Evolutionary conservation across 2,329 filamentous ascomycete genomes (phyloP), one percentile per base, ranked within the genome.

Genomic region (Zymoseptoria pseudotritici): DNA sequence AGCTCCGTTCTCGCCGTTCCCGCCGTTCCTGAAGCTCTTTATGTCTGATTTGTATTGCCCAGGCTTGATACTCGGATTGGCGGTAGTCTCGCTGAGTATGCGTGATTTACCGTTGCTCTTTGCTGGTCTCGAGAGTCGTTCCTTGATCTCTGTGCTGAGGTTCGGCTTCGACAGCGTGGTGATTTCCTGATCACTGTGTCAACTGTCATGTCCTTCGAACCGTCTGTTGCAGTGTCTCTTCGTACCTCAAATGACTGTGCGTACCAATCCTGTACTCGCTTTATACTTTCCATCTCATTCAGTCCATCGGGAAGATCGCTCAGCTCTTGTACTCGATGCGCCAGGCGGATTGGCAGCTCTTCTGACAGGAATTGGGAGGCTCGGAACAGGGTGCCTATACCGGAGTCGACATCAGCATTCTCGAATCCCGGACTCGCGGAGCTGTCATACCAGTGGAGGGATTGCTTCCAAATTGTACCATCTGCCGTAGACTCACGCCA

Each of bases 321-420:
- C 60, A 99, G 85, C 79, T 99, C 94, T 76, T 96, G 90, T 61
- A 99, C 94, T 65, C 94, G 89, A 78, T 99, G 94, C 69, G 94
- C 94, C 63, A 99, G 82, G 57, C 94, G 90, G 71, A 99, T 99
- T 67, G 94, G 94, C 22, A 99, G 86, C 80, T 99, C 94, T 80
- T 99, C 94, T 70, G 93, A 94, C 60, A 99, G 86, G 77, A 99
- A 99, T 79, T 97, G 94, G 24, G 94, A 97, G 56, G 94, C 94
- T 74, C 93, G 90, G 79, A 97, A 99, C 59, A 99, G 82, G 57
- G 94, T 99, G 67, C 93, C 93, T 94, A 58, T 42, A 53, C 36
- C 36, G 51, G 56, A 36, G 21, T 63, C 51, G 60, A 57, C 46
- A 46, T 54, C 20, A 26, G 50, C 13, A 54, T 46, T 36, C 42